Evolutionary conservation across 2,329 filamentous ascomycete species (phyloP).

Genomic region (Eutypa lata): DNA sequence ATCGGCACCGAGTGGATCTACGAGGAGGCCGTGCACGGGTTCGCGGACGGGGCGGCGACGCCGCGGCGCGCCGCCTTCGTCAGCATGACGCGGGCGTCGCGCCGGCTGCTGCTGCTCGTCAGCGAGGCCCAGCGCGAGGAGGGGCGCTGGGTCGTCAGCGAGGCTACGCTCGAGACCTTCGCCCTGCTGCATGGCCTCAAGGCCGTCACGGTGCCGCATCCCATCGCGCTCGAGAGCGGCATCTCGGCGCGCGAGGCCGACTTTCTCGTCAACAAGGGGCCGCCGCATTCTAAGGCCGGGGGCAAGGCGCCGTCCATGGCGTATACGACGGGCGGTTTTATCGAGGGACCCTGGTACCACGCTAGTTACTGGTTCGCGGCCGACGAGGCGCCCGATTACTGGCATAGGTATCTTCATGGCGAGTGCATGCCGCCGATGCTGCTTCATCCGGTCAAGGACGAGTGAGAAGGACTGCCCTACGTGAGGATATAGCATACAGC

Average conservation of each 20-base stretch:
- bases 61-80: slow-evolving; percentile 69
- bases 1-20: slow-evolving; percentile 68
- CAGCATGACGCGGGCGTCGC: slow-evolving; percentile 63
- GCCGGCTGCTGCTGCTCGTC: slow-evolving; percentile 63
- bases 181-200: slow-evolving; percentile 73
- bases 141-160: slow-evolving; percentile 69
- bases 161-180: slow-evolving; percentile 69
- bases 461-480: neutral
- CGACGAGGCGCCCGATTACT: slow-evolving; percentile 6
- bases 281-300: slow-evolving; percentile 10
- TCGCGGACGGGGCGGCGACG: slow-evolving; percentile 42
- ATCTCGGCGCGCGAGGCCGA: slow-evolving; percentile 5
- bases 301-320: slow-evolving; percentile 11
- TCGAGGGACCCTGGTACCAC: slow-evolving; percentile 8
- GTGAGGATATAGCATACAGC: too few relatives aligned
- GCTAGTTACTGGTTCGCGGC: slow-evolving; percentile 18
- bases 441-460: slow-evolving; percentile 17
- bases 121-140: slow-evolving; percentile 64
- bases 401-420: slow-evolving; percentile 9
- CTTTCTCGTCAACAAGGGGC: slow-evolving; percentile 9
- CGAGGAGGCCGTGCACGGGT: slow-evolving; percentile 64
- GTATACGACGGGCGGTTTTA: slow-evolving; percentile 11
- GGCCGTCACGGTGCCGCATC: slow-evolving; percentile 74
- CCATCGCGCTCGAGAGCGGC: slow-evolving; percentile 41
- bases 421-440: slow-evolving; percentile 15